These are phyloP conservation scores for Hypoxylon perforatum DNA, from an alignment of 495 filamentous ascomycete genomes.

Conservation along the genomic window DNA sequence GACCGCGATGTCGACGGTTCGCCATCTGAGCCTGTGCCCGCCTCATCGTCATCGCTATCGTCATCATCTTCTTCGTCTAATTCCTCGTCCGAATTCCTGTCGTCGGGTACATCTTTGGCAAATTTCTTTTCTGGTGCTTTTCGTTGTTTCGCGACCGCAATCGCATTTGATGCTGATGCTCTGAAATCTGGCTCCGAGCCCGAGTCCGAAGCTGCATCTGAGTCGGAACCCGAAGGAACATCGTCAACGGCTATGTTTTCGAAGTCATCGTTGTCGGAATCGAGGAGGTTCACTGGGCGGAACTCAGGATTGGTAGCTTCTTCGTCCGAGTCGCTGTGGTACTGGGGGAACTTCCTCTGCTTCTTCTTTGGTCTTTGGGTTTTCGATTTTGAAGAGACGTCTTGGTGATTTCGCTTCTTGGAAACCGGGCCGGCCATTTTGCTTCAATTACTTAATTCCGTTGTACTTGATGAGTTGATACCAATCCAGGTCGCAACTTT, in stretches of 20 bases:
- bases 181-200: slow-evolving; percentile 48
- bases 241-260: slow-evolving; percentile 59
- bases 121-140: slow-evolving; percentile 40
- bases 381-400: slow-evolving; percentile 66
- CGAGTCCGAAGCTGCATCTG: slow-evolving; percentile 47
- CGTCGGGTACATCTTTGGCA: slow-evolving; percentile 49
- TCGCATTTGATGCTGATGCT: slow-evolving; percentile 14
- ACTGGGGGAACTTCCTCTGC: slow-evolving; percentile 74
- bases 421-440: slow-evolving; percentile 27
- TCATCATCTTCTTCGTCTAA: slow-evolving; percentile 48
- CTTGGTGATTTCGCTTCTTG: slow-evolving; percentile 43
- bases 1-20: slow-evolving; percentile 50
- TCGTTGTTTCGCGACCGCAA: slow-evolving; percentile 21
- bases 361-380: slow-evolving; percentile 70
- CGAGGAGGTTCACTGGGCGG: slow-evolving; percentile 71
- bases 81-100: slow-evolving; percentile 44
- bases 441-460: slow-evolving; percentile 1
- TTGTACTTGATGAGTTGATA: neutral
- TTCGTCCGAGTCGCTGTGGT: slow-evolving; percentile 75
- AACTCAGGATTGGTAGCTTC: slow-evolving; percentile 65
- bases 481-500: slow-evolving; percentile 12
- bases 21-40: slow-evolving; percentile 45
- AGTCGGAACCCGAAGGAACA: slow-evolving; percentile 52
- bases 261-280: slow-evolving; percentile 72
- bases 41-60: slow-evolving; percentile 29